These are phyloP conservation scores for Pichia sp. DNA, from an alignment of 1,139 yeast genomes.

Conservation along the genomic window DNA sequence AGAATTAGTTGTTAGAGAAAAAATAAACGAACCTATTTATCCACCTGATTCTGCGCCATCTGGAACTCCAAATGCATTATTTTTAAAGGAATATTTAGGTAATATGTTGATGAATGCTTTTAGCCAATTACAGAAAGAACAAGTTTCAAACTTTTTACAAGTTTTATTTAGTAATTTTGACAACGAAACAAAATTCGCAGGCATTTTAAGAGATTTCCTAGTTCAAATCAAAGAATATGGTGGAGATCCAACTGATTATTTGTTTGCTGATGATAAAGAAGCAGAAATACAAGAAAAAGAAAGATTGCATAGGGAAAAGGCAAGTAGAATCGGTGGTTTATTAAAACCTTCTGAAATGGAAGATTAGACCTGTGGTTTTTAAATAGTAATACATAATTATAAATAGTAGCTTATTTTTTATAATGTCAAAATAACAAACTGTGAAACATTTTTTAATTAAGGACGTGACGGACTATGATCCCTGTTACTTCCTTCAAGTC, in stretches of 20 bases:
- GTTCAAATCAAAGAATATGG: slow-evolving; percentile 95
- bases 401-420: not conserved
- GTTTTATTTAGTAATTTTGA: slow-evolving; percentile 70
- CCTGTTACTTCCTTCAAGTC: slow-evolving; percentile 3
- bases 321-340: slow-evolving; percentile 86
- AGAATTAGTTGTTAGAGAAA: slow-evolving; percentile 72
- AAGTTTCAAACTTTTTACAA: slow-evolving; percentile 71
- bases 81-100: slow-evolving; percentile 74
- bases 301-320: slow-evolving; percentile 69
- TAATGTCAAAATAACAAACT: too few relatives aligned
- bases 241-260: slow-evolving; percentile 88
- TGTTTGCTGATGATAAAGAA: slow-evolving; percentile 92
- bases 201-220: slow-evolving; percentile 87
- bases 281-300: slow-evolving; percentile 64
- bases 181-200: slow-evolving; percentile 73
- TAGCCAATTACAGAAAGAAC: slow-evolving; percentile 82
- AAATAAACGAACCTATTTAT: slow-evolving; percentile 73
- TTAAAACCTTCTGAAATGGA: slow-evolving; percentile 96
- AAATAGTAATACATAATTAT: not conserved
- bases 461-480: slow-evolving; percentile 7
- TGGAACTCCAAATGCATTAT: slow-evolving; percentile 78
- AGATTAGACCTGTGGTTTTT: slow-evolving; percentile 34
- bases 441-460: too few relatives aligned
- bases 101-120: slow-evolving; percentile 80
- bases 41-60: slow-evolving; percentile 63